These are phyloP conservation scores for Onygenales sp. DNA, from an alignment of 2,329 filamentous ascomycete genomes.

Conservation along the genomic window DNA sequence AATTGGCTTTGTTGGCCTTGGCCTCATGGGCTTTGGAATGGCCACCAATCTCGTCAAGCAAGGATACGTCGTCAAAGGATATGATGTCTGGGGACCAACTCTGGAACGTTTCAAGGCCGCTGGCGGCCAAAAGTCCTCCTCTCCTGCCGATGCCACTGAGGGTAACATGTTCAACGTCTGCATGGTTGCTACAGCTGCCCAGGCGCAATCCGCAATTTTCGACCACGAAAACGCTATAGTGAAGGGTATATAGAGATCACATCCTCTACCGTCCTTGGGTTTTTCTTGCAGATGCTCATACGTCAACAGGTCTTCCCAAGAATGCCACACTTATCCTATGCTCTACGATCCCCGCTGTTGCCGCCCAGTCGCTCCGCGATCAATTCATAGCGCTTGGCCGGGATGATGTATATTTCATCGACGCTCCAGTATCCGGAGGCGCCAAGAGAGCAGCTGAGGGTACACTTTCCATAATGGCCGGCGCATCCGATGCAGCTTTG, in stretches of 20 bases:
- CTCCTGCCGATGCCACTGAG: constrained; percentile 52
- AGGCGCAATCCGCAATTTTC: constrained; percentile 58
- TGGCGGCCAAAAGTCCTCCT: constrained; percentile 51
- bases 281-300: constrained; percentile 8
- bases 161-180: constrained; percentile 55
- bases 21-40: constrained; percentile 77
- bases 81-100: constrained; percentile 59
- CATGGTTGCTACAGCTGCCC: constrained; percentile 67
- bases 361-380: constrained; percentile 51
- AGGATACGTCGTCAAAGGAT: constrained; percentile 60
- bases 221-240: constrained; percentile 45
- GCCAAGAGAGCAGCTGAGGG: constrained; percentile 59
- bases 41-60: constrained; percentile 61
- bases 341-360: constrained; percentile 60
- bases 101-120: constrained; percentile 56
- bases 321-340: constrained; percentile 56
- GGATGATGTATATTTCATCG: constrained; percentile 57
- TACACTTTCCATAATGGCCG: constrained; percentile 67
- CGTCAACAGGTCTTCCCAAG: constrained; percentile 38
- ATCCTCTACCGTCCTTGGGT: too few species aligned
- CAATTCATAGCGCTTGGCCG: constrained; percentile 48
- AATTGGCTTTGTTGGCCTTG: constrained; percentile 64
- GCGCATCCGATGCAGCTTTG: constrained; percentile 48
- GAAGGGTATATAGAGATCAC: constrained; percentile 12
- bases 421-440: constrained; percentile 65